Conservation (phyloP, 805 yeast genomes). For the Saccharomycopsis capsularis region DNA sequence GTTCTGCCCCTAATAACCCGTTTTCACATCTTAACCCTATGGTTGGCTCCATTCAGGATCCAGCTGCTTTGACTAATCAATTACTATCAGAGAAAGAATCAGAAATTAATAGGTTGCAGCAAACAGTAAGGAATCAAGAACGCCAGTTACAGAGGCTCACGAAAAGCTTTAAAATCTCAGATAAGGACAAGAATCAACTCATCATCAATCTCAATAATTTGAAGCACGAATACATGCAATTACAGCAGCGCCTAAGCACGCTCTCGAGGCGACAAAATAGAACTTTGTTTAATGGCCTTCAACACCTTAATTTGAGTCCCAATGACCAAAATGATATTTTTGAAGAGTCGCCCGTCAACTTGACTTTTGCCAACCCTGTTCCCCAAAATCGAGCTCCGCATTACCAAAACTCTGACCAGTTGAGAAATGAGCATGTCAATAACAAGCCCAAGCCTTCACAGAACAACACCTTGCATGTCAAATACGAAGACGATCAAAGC, state of each 20-base stretch:
- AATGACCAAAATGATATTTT: neutral
- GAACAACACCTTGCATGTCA: no score
- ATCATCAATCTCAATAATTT: neutral
- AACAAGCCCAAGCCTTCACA: no score
- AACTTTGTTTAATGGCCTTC: neutral
- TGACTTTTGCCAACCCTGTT: no score
- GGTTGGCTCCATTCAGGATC: neutral
- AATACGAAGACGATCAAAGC: neutral
- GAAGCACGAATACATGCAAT: neutral
- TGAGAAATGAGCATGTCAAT: neutral
- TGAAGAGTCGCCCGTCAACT: no score
- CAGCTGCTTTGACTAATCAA: constrained; percentile 6
- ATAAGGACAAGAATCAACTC: neutral
- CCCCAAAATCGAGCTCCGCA: neutral
- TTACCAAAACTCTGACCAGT: neutral
- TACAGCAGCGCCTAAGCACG: neutral
- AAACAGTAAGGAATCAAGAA: constrained; percentile 6
- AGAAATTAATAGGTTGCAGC: constrained; percentile 16
- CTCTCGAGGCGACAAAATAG: neutral
- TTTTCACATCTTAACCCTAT: neutral
- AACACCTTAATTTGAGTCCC: neutral
- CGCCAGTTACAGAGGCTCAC: constrained; percentile 6
- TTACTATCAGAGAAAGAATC: constrained; percentile 16
- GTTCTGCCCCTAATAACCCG: neutral
- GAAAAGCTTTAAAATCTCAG: constrained; percentile 1